Evolutionary conservation across 2,329 filamentous ascomycete genomes (phyloP), one percentile per base, ranked within the genome.

Genomic region (Neofusicoccum parvum): DNA sequence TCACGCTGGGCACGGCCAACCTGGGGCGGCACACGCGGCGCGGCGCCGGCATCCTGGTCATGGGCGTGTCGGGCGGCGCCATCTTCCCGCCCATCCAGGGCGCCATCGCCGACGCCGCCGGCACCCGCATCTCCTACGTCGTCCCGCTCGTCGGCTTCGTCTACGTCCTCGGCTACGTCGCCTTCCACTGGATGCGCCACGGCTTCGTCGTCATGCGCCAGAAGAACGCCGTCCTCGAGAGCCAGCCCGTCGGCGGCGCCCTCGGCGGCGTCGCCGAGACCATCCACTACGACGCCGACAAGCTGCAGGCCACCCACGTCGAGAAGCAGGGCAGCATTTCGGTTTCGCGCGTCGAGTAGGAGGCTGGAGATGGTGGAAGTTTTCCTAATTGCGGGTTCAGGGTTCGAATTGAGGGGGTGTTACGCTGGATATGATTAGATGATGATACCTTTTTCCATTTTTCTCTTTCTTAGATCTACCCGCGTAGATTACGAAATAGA

Each of bases 71-170:
- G 15, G 75, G 75, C 34, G 72, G 72, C 32, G 73, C 73, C 23
- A 74, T 76, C 53, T 77, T 78, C 68, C 72, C 74, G n/a, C 75
- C 75, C 4, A 76, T 77, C 60, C 60, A 64, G 67, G 75, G 74
- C 64, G 76, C 75, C 60, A 73, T 81, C 50, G 79, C 79, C 46
- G 78, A 80, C 67, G 69, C 75, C 5, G 76, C 71, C 49, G 72
- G 69, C 63, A 81, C 78, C 32, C 70, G 78, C 5, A 79, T 80
- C 70, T 80, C 78, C 14, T 82, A 81, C 70, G 64, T 82, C 27
- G 79, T 81, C 0, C 80, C 80, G 5, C 72, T 81, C 14, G 74
- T 79, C 62, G 80, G 80, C 23, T 82, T 82, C 70, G 65, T 78
- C 39, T 76, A 78, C 50, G 80, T 77, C 1, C 64, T 77, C 15